Base-by-base conservation (phyloP, 1,284 basidiomycete genomes). In the Cutaneotrichosporon sp. region DNA sequence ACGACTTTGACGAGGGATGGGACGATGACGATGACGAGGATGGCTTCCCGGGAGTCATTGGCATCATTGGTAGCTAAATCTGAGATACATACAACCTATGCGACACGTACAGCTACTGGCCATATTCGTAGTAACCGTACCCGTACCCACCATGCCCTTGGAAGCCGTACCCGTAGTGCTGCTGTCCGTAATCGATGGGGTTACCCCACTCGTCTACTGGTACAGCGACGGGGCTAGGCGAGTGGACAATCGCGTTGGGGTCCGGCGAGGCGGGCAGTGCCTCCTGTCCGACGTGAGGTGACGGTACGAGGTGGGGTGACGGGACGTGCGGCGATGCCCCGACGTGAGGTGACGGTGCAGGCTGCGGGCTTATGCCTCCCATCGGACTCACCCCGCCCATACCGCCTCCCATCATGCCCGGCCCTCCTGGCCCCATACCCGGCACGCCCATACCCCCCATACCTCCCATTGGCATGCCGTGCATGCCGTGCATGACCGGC, bases 331-430 rank as follows among this genome's bases (percentile, higher is more conserved):
- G 18, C 18, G 42, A 46, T 18, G 42, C 42, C 16, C 42, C 42
- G 42, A 46, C 4, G 42, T n/a, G 42, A n/a, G 42, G 42, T 18
- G 42, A 46, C 34, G 34, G 1, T 1, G 32, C 36, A 0, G 46
- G 31, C 30, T 49, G 42, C 13, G 57, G 57, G 11, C 34, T 34
- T 10, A 36, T 42, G 16, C 58, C 49, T 21, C 30, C 47, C 58
- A 38, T 50, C 18, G 36, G 46, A 31, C 78, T 80, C 73, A 81
- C 81, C n/a, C 72, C 75, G 18, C 73, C 78, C 64, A 75, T 72
- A 18, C 55, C 55, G 34, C 46, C 52, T 22, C 62, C 61, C 56
- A 65, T 62, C 2, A 36, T 36, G 34, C 26, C 26, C 3, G 34
- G 34, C 34, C 8, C 34, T 36, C 34, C 34, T 36, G 34, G 34